Evolutionary conservation across 2,329 filamentous ascomycete genomes (phyloP), one percentile per base, ranked within the genome.

Genomic region (Arthroderma sp.): DNA sequence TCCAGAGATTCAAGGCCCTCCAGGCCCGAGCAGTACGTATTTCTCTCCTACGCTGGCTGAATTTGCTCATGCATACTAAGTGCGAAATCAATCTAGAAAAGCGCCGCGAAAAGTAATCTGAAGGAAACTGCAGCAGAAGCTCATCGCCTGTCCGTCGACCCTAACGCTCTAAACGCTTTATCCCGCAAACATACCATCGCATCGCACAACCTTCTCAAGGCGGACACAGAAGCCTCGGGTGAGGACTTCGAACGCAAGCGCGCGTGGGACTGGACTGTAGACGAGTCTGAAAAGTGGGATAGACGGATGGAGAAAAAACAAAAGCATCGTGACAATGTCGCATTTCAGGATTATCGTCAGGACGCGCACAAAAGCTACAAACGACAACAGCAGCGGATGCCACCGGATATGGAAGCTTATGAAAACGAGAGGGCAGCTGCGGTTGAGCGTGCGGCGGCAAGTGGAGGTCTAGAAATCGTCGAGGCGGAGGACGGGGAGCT

Each of bases 241-340:
- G 86, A 85, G 45, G 91, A 96, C 63, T 98, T 96, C 59, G 91
- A 98, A 72, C 84, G 91, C 53, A 95, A 96, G 67, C 81, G 91
- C 36, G 91, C 91, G 1, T 98, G 91, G 91, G 91, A 96, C 68
- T 98, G 91, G 85, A 98, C 91, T 1, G 71, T 89, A 5, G 91
- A 98, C 52, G 91, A 98, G 67, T 84, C 80, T 54, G 91, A 95
- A 67, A 78, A 76, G 53, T 98, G 91, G 91, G 91, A 98, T 64
- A 82, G 81, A 67, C 81, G 88, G 30, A 69, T 93, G 62, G 84
- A 82, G 57, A 94, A 94, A 73, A 93, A 87, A 68, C 77, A 78
- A 47, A 76, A 77, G 11, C 82, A 84, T 57, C 75, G 83, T 50
- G 85, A 94, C 61, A 81, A 89, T 63, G 85, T 87, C 47, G 83